A percentile compares a stretch with the other conserved stretches of the same genome.
These are phyloP conservation scores for Calophaca sinica DNA, from an alignment of 306 rosid species.

Conservation along the genomic window DNA sequence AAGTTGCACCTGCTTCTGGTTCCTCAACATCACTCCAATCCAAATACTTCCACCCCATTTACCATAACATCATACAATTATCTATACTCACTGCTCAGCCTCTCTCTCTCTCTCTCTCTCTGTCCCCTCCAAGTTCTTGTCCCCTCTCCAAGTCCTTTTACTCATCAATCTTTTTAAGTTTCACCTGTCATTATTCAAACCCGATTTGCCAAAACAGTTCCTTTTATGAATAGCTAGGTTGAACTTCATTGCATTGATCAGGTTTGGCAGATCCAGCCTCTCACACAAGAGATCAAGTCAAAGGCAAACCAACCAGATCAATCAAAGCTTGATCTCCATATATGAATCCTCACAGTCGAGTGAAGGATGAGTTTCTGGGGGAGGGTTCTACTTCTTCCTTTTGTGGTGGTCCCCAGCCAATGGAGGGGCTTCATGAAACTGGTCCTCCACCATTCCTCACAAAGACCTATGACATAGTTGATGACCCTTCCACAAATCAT, in stretches of 20 bases:
- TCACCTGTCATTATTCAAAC: too few species aligned
- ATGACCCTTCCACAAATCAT: constrained; percentile 69
- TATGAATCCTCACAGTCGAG: constrained; percentile 51
- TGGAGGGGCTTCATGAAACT: constrained; percentile 66
- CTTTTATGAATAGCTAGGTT: too few species aligned
- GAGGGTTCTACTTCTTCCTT: constrained; percentile 42
- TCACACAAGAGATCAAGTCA: too few species aligned
- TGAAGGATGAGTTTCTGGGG: constrained; percentile 60
- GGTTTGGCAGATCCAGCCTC: too few species aligned
- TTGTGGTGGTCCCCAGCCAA: constrained; percentile 59
- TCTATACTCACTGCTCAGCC: background rate
- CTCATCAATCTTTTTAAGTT: too few species aligned
- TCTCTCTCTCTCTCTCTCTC: constrained; percentile 5
- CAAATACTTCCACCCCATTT: too few species aligned
- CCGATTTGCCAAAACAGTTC: too few species aligned
- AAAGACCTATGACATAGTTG: constrained; percentile 85
- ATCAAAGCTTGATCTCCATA: background rate
- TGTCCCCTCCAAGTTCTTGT: background rate
- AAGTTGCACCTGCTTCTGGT: constrained; percentile 8
- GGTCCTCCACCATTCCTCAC: constrained; percentile 92
- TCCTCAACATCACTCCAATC: constrained; percentile 19
- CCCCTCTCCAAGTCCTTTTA: too few species aligned
- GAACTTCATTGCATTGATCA: too few species aligned
- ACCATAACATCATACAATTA: too few species aligned
- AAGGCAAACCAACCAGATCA: too few species aligned